Evolutionary conservation across 192 early-diverging fungal genomes (phyloP).

Genomic region (Linnemannia elongata): DNA sequence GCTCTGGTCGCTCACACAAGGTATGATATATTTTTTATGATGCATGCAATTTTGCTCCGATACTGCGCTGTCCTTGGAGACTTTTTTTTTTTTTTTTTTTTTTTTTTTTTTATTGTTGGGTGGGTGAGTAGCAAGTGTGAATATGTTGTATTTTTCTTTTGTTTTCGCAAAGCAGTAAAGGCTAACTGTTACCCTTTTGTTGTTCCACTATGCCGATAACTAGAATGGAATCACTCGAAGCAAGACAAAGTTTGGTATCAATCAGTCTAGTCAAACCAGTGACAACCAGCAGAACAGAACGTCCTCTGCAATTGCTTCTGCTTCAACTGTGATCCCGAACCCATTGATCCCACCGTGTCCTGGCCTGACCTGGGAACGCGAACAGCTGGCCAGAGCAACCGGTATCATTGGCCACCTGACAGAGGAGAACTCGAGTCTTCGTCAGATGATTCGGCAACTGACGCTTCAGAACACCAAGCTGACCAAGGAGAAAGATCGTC

Average conservation of each 20-base stretch:
- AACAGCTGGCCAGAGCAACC: constrained; percentile 37
- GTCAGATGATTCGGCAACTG: constrained; percentile 47
- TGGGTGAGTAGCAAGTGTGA: neutral
- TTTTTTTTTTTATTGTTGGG: neutral
- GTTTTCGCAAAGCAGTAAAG: neutral
- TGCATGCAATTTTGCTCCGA: neutral
- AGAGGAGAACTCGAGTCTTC: constrained; percentile 46
- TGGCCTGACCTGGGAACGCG: constrained; percentile 51
- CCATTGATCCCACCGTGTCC: constrained; percentile 25
- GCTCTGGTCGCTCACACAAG: neutral
- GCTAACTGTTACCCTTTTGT: neutral
- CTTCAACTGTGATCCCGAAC: neutral
- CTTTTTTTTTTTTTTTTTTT: neutral
- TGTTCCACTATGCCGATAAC: neutral
- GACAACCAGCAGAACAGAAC: neutral
- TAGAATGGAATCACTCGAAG: neutral
- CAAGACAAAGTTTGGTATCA: neutral
- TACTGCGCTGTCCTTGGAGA: neutral
- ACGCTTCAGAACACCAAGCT: constrained; percentile 36
- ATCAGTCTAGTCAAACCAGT: neutral
- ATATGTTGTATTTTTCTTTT: neutral
- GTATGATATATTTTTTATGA: neutral
- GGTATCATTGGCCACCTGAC: constrained; percentile 51
- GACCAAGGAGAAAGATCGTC: constrained; percentile 45
- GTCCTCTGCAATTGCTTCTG: neutral